These are phyloP conservation scores for Ophiobolus disseminans DNA, from an alignment of 2,329 filamentous ascomycete species.

Conservation along the genomic window DNA sequence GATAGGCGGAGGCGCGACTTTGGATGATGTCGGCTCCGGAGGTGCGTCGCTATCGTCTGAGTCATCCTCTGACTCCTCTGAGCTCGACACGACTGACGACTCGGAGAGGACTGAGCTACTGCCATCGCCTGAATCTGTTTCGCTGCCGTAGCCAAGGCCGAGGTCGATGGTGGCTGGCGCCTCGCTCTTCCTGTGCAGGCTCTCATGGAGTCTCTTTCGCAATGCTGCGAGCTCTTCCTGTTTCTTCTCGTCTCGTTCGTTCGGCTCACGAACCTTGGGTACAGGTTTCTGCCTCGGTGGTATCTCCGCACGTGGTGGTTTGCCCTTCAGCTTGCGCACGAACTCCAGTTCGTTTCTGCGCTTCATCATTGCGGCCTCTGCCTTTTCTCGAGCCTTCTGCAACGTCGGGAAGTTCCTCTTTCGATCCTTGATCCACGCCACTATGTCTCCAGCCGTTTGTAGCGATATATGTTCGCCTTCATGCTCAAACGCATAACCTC, in stretches of 20 bases:
- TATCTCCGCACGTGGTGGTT: conserved; percentile 20
- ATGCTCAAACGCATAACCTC: conserved; percentile 66
- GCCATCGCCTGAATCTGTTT: conserved; percentile 29
- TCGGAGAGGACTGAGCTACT: conserved; percentile 35
- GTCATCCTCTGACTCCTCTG: conserved; percentile 32
- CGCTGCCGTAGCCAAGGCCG: conserved; percentile 42
- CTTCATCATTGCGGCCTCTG: conserved; percentile 51
- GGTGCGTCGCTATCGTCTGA: conserved; percentile 27
- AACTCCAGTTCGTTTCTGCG: conserved; percentile 50
- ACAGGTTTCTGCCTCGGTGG: background rate
- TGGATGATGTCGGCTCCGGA: conserved; percentile 51
- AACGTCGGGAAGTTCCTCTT: conserved; percentile 81
- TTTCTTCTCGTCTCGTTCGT: conserved; percentile 7
- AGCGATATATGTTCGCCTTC: conserved; percentile 62
- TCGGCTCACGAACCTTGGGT: conserved; percentile 7
- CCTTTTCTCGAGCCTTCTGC: conserved; percentile 70
- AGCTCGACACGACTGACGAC: conserved; percentile 44
- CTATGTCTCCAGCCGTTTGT: conserved; percentile 70
- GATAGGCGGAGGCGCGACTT: conserved; percentile 26
- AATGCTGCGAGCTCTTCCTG: conserved; percentile 41
- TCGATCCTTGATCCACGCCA: conserved; percentile 81
- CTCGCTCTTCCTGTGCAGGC: conserved; percentile 32
- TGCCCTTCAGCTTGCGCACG: conserved; percentile 35
- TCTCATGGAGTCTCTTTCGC: conserved; percentile 44
- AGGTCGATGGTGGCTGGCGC: conserved; percentile 27